Evolutionary conservation across 495 filamentous ascomycete genomes (phyloP), one percentile per base, ranked within the genome.

Genomic region (Aspergillus cristatus): DNA sequence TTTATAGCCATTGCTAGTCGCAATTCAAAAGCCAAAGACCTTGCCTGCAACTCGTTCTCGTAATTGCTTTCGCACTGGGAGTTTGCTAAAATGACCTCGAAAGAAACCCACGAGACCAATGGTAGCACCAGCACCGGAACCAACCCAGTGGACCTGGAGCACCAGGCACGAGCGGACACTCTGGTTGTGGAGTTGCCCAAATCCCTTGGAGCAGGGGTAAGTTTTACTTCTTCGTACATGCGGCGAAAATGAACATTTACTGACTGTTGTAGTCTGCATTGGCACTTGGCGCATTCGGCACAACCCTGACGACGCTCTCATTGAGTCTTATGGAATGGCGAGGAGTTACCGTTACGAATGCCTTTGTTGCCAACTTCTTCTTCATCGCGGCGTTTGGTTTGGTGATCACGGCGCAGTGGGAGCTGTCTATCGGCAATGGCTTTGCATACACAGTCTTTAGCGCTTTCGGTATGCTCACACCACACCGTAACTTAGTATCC

Each of bases 361-460:
- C 66, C 7, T 74, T 60, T 38, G 59, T 74, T 35, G 67, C 47
- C 14, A 66, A 73, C 46, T 68, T 75, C 54, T 71, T 68, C 54
- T 67, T 68, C 38, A 58, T 68, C 30, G 56, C 62, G 4, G 63
- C 59, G 0, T 65, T 73, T 42, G 68, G 67, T 0, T 55, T 75
- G 37, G 57, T 75, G 0, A 45, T 73, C 5, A 63, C 66, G 3
- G 70, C 70, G 13, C 67, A 71, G 46, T 75, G 67, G 71, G 68
- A 71, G 38, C 41, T 70, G 4, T 61, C 66, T 1, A 47, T 66
- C 7, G 68, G 68, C 6, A 71, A 72, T 42, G 65, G 57, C 0
- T 73, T 68, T 31, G 61, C 63, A 5, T 73, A 75, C 25, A 75
- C 70, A 2, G 67, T 71, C 7, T 63, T 70, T 16, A 60, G 57